phyloP scores from a whole-genome alignment of 139 green algal species.

The Chlorella vulgaris region DNA sequence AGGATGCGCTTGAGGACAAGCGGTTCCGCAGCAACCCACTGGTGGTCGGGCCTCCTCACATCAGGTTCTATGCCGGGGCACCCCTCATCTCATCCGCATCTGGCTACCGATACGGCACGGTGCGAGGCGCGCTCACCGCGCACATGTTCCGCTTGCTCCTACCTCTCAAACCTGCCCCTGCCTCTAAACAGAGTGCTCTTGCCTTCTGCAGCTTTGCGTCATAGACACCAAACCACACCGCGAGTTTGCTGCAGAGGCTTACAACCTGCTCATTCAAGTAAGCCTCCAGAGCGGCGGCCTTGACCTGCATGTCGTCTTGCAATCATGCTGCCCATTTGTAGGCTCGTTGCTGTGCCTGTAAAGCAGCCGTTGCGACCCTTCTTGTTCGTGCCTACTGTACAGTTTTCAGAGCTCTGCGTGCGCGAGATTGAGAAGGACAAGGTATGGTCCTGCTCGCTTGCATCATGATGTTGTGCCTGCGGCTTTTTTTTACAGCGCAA shows the following conservation, averaged over 20 bases:
- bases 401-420: conserved; percentile 87
- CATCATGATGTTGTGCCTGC: too few relatives aligned
- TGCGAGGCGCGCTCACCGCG: background rate
- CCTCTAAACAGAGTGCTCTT: background rate
- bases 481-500: too few relatives aligned
- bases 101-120: conserved; percentile 72
- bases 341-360: background rate
- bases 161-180: background rate
- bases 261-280: conserved; percentile 67
- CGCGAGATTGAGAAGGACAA: conserved; percentile 87
- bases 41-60: conserved; percentile 55
- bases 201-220: conserved; percentile 53
- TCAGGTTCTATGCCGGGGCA: conserved; percentile 90
- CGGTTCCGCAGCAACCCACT: conserved; percentile 80
- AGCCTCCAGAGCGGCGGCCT: background rate
- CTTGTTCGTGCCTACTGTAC: conserved; percentile 21
- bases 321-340: too few relatives aligned
- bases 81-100: conserved; percentile 71
- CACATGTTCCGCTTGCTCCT: conserved; percentile 3
- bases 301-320: too few relatives aligned
- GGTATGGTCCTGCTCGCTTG: too few relatives aligned
- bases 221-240: conserved; percentile 77
- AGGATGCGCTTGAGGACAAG: conserved; percentile 70
- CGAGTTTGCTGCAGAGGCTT: conserved; percentile 70
- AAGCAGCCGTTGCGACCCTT: background rate